These are phyloP conservation scores for Fusarium agapanthi DNA, from an alignment of 2,329 filamentous ascomycete species.

Conservation along the genomic window DNA sequence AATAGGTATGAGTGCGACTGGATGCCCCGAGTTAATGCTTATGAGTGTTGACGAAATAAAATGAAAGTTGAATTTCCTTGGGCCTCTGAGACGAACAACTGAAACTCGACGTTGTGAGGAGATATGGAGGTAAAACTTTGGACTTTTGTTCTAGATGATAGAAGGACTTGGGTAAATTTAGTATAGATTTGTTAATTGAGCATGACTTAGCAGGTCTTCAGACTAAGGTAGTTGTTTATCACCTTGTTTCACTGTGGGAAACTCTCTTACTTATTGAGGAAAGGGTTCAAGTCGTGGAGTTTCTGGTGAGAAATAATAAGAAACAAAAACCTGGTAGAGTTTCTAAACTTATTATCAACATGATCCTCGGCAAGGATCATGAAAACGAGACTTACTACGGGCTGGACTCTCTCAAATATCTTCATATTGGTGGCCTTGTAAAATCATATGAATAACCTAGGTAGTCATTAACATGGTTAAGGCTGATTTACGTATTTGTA, in stretches of 20 bases:
- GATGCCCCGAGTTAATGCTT: background rate
- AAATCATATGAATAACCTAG: background rate
- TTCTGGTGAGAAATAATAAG: no score
- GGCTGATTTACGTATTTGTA: conserved; percentile 22
- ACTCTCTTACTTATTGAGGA: no score
- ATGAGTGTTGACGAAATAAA: background rate
- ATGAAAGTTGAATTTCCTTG: no score
- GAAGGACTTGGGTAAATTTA: no score
- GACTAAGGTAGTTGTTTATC: no score
- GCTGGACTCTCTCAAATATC: background rate
- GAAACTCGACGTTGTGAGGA: background rate
- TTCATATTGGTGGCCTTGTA: background rate
- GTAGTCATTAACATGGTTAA: conserved; percentile 3
- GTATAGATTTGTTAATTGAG: no score
- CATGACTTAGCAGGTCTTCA: no score
- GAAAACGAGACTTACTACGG: background rate
- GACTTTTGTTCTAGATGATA: no score
- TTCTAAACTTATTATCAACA: background rate
- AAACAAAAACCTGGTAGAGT: background rate
- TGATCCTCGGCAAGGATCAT: background rate
- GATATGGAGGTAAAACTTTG: no score
- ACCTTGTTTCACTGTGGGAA: no score
- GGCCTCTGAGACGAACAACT: background rate
- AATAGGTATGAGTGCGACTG: no score
- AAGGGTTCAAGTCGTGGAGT: no score